A percentile compares a stretch with the other conserved stretches of the same genome.
These are phyloP conservation scores for Chondrostereum purpureum DNA, from an alignment of 1,284 basidiomycete genomes.

Conservation along the genomic window DNA sequence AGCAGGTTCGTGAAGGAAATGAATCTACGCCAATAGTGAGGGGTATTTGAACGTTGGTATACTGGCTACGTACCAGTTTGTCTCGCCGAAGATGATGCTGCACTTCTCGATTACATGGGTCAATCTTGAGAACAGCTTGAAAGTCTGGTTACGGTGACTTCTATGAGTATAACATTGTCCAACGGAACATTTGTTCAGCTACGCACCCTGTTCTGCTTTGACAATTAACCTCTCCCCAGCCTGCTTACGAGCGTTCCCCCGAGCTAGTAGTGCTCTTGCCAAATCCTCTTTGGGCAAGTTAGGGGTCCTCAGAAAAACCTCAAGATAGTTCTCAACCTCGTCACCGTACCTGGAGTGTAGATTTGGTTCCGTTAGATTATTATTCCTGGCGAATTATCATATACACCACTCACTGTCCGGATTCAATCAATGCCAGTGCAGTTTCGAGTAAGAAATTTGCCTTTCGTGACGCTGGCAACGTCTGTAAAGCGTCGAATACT, in stretches of 20 bases:
- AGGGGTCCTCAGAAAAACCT: conserved; percentile 57
- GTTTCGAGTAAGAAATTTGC: conserved; percentile 57
- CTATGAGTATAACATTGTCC: not conserved
- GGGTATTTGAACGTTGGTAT: no score
- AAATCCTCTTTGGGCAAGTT: conserved; percentile 44
- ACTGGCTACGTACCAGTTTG: conserved; percentile 33
- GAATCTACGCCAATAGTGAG: no score
- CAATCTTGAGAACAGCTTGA: conserved; percentile 48
- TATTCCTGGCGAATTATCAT: not conserved
- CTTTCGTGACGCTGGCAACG: conserved; percentile 41
- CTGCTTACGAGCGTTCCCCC: conserved; percentile 50
- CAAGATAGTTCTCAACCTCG: conserved; percentile 56
- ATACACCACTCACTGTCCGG: conserved; percentile 32
- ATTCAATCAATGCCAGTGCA: conserved; percentile 46
- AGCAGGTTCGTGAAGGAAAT: conserved; percentile 45
- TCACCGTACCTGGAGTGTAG: conserved; percentile 48
- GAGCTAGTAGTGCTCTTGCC: conserved; percentile 46
- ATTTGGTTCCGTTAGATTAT: conserved; percentile 4
- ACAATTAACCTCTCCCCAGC: conserved; percentile 47
- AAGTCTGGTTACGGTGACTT: conserved; percentile 38
- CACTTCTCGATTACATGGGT: conserved; percentile 49
- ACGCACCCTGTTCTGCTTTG: conserved; percentile 51
- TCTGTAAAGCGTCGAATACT: conserved; percentile 47
- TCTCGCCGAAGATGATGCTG: conserved; percentile 42
- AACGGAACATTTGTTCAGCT: not conserved